phyloP scores from a whole-genome alignment of 2,329 filamentous ascomycete species.

The Exophiala alcalophila region DNA sequence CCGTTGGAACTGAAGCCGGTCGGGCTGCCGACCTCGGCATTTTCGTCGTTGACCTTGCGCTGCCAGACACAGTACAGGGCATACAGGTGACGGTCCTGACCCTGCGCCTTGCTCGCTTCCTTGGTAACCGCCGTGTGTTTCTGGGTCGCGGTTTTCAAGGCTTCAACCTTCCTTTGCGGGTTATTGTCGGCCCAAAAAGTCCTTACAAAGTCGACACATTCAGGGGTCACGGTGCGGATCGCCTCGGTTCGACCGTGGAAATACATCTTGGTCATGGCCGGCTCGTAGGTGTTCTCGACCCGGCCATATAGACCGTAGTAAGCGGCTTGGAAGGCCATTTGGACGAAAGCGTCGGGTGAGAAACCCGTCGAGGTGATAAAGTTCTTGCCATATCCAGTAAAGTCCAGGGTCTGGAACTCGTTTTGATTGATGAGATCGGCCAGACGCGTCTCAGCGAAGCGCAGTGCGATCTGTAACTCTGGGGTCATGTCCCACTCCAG shows the following conservation, averaged over 20 bases:
- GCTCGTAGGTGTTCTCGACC: conserved; percentile 93
- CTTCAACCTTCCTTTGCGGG: conserved; percentile 76
- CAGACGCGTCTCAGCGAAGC: conserved; percentile 91
- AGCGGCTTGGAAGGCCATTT: conserved; percentile 98
- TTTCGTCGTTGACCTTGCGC: conserved; percentile 73
- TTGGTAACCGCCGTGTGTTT: conserved; percentile 77
- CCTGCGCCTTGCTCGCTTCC: conserved; percentile 83
- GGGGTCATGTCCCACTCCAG: conserved; percentile 97
- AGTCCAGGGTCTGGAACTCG: conserved; percentile 90
- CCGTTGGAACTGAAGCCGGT: conserved; percentile 56
- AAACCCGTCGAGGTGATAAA: conserved; percentile 97
- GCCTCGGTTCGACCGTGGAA: conserved; percentile 94
- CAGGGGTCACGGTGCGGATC: conserved; percentile 77
- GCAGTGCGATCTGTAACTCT: conserved; percentile 82
- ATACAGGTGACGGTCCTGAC: conserved; percentile 89
- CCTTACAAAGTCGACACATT: conserved; percentile 75
- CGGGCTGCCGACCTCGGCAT: conserved; percentile 52
- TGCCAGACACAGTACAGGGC: conserved; percentile 96
- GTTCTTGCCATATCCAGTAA: conserved; percentile 86
- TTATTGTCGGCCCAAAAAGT: conserved; percentile 94
- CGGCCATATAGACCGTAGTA: conserved; percentile 96
- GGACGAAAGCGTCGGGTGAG: conserved; percentile 93
- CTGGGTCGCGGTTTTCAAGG: conserved; percentile 76
- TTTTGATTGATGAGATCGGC: conserved; percentile 95
- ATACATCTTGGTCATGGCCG: conserved; percentile 95